phyloP scores from a whole-genome alignment of 2,329 filamentous ascomycete species.

The Trichoderma polysporum region DNA sequence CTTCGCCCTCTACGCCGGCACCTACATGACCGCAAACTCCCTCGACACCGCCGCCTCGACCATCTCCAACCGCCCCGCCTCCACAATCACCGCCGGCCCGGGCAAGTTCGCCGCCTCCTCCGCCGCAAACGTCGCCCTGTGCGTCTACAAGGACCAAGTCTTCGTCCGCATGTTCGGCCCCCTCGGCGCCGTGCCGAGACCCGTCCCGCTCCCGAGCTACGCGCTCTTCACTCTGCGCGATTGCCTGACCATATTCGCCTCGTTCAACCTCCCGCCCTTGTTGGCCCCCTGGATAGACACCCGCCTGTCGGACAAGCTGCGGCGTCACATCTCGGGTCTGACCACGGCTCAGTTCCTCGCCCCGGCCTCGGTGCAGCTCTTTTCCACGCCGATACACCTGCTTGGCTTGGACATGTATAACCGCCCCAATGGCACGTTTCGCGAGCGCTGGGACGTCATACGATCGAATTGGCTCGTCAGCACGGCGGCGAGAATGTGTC shows the following conservation, averaged over 20 bases:
- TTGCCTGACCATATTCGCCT: conserved; percentile 85
- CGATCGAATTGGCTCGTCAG: conserved; percentile 73
- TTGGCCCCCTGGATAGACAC: conserved; percentile 68
- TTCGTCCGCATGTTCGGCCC: conserved; percentile 83
- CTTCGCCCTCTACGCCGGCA: conserved; percentile 77
- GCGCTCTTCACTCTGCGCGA: conserved; percentile 79
- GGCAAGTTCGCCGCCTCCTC: conserved; percentile 80
- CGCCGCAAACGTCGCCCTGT: conserved; percentile 78
- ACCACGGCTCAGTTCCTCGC: conserved; percentile 76
- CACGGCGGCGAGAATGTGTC: conserved; percentile 71
- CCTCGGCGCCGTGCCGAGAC: conserved; percentile 46
- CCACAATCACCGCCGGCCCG: conserved; percentile 68
- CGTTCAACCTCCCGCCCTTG: conserved; percentile 83
- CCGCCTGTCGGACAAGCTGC: conserved; percentile 52
- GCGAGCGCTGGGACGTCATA: conserved; percentile 66
- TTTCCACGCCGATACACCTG: conserved; percentile 81
- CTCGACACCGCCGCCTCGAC: conserved; percentile 79
- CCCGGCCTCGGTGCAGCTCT: conserved; percentile 74
- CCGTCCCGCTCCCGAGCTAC: conserved; percentile 70
- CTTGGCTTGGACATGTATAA: conserved; percentile 88
- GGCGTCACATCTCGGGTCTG: conserved; percentile 47
- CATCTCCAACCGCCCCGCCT: conserved; percentile 54
- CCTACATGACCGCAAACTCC: conserved; percentile 83
- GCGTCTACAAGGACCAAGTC: conserved; percentile 85
- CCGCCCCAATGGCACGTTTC: conserved; percentile 50